These are phyloP conservation scores for Aotearoamyces nothofagi DNA, from an alignment of 2,329 filamentous ascomycete species.

Conservation along the genomic window DNA sequence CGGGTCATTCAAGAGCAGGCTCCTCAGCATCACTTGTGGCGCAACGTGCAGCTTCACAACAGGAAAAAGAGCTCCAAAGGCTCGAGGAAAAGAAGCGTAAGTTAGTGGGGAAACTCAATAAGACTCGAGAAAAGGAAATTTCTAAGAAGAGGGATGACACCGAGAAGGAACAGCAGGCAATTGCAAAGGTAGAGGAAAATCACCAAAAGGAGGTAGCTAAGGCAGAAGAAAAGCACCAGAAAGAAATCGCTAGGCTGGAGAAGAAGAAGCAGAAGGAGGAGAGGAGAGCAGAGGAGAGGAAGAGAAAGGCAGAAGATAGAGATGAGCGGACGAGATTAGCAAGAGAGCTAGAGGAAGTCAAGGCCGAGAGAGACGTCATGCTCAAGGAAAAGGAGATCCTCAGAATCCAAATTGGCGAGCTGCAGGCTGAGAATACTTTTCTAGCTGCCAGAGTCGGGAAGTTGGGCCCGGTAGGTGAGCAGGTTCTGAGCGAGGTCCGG, in stretches of 20 bases:
- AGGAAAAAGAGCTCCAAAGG: constrained; percentile 51
- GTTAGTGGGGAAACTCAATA: constrained; percentile 46
- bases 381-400: constrained; percentile 40
- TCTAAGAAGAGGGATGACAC: constrained; percentile 29
- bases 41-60: constrained; percentile 20
- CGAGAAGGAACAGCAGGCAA: constrained; percentile 31
- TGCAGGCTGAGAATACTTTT: constrained; percentile 44
- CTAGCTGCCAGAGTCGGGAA: constrained; percentile 38
- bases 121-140: constrained; percentile 32
- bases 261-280: constrained; percentile 47
- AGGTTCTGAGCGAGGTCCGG: constrained; percentile 14
- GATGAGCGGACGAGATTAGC: constrained; percentile 34
- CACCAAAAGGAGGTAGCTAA: constrained; percentile 49
- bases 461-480: constrained; percentile 18
- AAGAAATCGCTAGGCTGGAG: constrained; percentile 48
- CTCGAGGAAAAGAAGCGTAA: constrained; percentile 44
- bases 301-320: constrained; percentile 33
- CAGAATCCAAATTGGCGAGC: constrained; percentile 36
- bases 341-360: constrained; percentile 35
- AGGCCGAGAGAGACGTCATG: constrained; percentile 35
- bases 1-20: constrained; percentile 20
- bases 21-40: no score
- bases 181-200: constrained; percentile 45
- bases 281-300: constrained; percentile 37
- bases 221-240: constrained; percentile 49